Conservation (phyloP, 176 grass and related monocot species). For the Chrysopogon serrulatus region DNA sequence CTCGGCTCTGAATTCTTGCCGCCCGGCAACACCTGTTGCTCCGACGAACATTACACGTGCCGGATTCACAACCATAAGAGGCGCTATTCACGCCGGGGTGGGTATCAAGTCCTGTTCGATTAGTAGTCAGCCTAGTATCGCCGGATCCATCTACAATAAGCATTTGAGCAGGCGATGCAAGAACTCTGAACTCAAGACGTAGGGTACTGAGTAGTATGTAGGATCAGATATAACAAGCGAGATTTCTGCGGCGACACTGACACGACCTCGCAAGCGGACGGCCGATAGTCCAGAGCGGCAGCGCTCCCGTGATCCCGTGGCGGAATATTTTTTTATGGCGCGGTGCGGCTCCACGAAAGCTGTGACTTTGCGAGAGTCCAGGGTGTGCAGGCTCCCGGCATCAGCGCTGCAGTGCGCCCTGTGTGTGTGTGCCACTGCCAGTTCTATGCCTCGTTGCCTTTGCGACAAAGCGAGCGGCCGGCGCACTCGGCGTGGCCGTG, state of each 20-base stretch:
- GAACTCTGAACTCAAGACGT: too few species aligned
- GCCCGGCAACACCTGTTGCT: background rate
- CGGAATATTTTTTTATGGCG: background rate
- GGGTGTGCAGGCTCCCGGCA: slow-evolving; percentile 12
- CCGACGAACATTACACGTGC: background rate
- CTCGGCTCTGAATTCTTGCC: background rate
- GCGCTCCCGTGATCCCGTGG: slow-evolving; percentile 7
- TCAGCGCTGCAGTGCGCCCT: background rate
- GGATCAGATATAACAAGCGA: background rate
- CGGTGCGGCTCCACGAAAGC: slow-evolving; percentile 33
- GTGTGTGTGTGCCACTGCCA: background rate
- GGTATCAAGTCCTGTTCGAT: background rate
- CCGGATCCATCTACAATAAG: too few species aligned
- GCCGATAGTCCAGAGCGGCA: background rate
- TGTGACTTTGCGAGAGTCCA: slow-evolving; percentile 5
- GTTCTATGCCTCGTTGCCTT: background rate
- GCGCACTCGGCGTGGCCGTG: background rate
- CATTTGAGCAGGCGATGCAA: background rate
- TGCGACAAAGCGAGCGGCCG: slow-evolving; percentile 23
- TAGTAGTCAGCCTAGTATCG: too few species aligned
- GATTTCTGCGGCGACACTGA: background rate
- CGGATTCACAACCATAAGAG: background rate
- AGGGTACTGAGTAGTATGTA: too few species aligned
- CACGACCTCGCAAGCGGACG: background rate
- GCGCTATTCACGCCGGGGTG: background rate